Evolutionary conservation across 129 eudicot species (phyloP).

Genomic region (Pittosporum tobira): DNA sequence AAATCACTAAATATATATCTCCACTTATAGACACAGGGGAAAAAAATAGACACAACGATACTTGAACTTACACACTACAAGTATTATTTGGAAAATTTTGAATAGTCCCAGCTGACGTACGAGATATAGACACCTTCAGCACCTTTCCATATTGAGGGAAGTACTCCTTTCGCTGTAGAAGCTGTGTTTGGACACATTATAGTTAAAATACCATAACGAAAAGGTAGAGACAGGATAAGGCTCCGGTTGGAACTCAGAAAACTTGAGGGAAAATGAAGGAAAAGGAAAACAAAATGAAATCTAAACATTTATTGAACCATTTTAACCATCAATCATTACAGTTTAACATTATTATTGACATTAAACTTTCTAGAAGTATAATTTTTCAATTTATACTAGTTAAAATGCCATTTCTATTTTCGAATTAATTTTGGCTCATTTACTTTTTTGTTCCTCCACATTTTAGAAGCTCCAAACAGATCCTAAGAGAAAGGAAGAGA

Average conservation of each 20-base stretch:
- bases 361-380: too few species aligned
- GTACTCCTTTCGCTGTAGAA: constrained; percentile 41
- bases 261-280: not conserved
- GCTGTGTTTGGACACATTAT: constrained; percentile 22
- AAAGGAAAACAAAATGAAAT: not conserved
- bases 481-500: not conserved
- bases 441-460: too few species aligned
- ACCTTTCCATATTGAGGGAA: constrained; percentile 60
- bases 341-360: too few species aligned
- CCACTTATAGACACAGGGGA: not conserved
- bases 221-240: too few species aligned
- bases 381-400: too few species aligned
- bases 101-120: constrained; percentile 47
- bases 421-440: too few species aligned
- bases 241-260: too few species aligned
- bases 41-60: not conserved
- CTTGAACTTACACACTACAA: constrained; percentile 54
- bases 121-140: constrained; percentile 51
- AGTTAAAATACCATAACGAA: constrained; percentile 4
- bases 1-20: not conserved
- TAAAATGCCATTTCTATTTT: too few species aligned
- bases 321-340: too few species aligned
- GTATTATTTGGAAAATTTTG: constrained; percentile 47
- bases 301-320: too few species aligned
- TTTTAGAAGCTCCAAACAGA: too few species aligned